A percentile compares a stretch with the other conserved stretches of the same genome.
Evolutionary conservation across 208 protist species (phyloP).

Genomic region (Trypanosoma mega): DNA sequence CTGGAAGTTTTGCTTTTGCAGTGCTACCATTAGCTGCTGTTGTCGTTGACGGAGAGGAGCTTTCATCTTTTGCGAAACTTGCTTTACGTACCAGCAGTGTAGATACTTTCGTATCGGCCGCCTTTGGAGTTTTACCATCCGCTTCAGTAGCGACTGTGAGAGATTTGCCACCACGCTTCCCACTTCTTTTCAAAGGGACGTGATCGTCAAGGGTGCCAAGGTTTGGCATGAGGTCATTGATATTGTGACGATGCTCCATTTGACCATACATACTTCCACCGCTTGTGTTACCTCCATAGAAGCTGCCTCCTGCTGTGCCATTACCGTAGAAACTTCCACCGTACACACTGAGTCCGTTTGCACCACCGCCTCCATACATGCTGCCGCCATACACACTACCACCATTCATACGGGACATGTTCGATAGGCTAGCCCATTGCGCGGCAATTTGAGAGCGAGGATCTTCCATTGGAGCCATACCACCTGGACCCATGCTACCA

Average conservation of each 20-base stretch:
- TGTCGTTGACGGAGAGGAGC: too few relatives aligned
- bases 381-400: conserved; percentile 38
- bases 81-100: conserved; percentile 8
- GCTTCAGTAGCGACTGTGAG: conserved; percentile 50
- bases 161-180: conserved; percentile 66
- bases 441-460: too few relatives aligned
- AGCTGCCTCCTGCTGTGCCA: too few relatives aligned
- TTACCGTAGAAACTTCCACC: too few relatives aligned
- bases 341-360: too few relatives aligned
- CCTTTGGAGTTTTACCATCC: conserved; percentile 29
- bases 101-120: conserved; percentile 10
- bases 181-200: conserved; percentile 56
- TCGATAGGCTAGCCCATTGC: too few relatives aligned
- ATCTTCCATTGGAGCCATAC: too few relatives aligned
- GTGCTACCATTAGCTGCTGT: too few relatives aligned
- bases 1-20: conserved; percentile 48
- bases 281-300: too few relatives aligned
- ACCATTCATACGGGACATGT: too few relatives aligned
- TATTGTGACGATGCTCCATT: background rate
- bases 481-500: too few relatives aligned
- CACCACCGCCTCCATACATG: conserved; percentile 27
- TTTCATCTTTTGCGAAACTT: conserved; percentile 12
- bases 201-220: conserved; percentile 53
- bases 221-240: conserved; percentile 50
- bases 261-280: background rate